Base-by-base conservation (phyloP, 2,329 filamentous ascomycete genomes). In the Lachnellula suecica region DNA sequence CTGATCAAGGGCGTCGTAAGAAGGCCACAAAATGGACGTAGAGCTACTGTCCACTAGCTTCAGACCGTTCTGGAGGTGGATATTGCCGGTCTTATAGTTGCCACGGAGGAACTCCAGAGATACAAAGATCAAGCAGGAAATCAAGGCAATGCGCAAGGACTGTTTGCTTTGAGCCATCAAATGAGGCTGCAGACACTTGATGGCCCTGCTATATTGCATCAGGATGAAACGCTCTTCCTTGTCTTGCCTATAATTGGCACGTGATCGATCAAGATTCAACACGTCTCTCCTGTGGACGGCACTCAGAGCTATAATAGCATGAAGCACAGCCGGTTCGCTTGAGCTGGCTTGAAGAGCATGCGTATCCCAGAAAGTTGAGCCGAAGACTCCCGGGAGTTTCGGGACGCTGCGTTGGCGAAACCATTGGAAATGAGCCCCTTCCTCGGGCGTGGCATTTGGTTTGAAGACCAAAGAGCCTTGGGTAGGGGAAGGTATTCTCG, bases 191-290 rank as follows among this genome's bases (percentile, higher is more conserved):
- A 81, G 58, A 29, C 72, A 69, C 1, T 64, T 62, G 42, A 82
- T 77, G 1, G 79, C 75, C 54, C 74, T 75, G 56, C 73, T 74
- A 60, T 81, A 82, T 53, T 81, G 74, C n/a, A 67, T 67, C 19
- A 77, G 60, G 10, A 69, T 71, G 37, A 76, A 75, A 49, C 45
- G 10, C 59, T 65, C 49, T 49, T 63, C 44, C 57, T 62, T 8
- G 61, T 60, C 9, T 51, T 44, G 63, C n/a, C 29, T 22, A 27
- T 46, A 11, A 37, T 51, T 44, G 57, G 57, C 38, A 63, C 17
- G 13, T 19, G 48, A 43, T 65, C 59, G 31, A 65, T 70, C 29
- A 50, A 54, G 41, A 52, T 42, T 57, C 17, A 40, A 9, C 35
- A 52, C 29, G 51, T 34, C 19, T 45, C n/a, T 34, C 17, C 22